Percentiles rank a stretch among this genome's conserved stretches.
phyloP scores from a whole-genome alignment of 305 asterid genomes.

The Plantago coronopus region DNA sequence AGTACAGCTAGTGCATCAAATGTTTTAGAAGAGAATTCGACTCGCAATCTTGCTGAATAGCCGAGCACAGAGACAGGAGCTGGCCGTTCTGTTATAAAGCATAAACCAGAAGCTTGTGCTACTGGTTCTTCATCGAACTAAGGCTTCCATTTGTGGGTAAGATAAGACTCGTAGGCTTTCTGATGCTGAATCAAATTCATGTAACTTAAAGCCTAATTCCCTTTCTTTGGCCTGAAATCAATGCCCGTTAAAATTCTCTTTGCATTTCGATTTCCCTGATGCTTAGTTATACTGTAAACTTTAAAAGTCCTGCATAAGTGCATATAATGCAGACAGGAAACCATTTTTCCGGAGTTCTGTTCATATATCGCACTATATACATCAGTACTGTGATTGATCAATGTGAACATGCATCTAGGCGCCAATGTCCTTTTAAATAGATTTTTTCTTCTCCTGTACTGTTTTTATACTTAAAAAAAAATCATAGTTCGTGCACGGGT shows the following conservation, averaged over 20 bases:
- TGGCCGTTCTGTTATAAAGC: constrained; percentile 36
- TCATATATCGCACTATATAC: no score
- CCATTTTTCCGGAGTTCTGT: no score
- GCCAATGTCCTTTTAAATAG: no score
- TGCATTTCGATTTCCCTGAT: not conserved
- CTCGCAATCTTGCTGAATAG: constrained; percentile 23
- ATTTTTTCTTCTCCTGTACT: no score
- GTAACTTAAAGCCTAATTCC: not conserved
- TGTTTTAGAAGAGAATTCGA: constrained; percentile 24
- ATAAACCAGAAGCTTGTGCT: constrained; percentile 37
- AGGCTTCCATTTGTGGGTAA: constrained; percentile 8
- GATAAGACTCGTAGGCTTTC: constrained; percentile 22
- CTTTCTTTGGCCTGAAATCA: not conserved
- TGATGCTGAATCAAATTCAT: not conserved
- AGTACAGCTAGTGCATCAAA: constrained; percentile 28
- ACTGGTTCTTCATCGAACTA: constrained; percentile 51
- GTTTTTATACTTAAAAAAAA: no score
- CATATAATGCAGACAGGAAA: no score
- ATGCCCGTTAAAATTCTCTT: not conserved
- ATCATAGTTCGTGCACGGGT: no score
- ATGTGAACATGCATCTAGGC: no score
- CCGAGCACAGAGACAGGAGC: constrained; percentile 21
- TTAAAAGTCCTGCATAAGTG: no score
- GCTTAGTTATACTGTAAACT: not conserved
- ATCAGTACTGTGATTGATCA: no score